phyloP scores from a whole-genome alignment of 2,329 filamentous ascomycete species.

The Dendryphion nanum region DNA sequence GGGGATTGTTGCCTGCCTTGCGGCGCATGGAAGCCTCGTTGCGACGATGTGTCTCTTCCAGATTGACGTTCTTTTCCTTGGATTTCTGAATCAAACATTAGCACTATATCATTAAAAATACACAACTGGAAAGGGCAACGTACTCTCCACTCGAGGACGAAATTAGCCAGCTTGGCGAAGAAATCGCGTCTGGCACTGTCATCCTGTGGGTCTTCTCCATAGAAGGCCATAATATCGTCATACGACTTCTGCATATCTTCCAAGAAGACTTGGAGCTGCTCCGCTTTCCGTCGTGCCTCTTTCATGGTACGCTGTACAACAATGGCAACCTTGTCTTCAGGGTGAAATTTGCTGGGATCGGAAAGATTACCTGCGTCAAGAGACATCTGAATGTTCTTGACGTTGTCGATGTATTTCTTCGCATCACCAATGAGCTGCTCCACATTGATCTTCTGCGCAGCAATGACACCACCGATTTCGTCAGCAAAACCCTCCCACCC shows the following conservation, averaged over 20 bases:
- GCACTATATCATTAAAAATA: not conserved
- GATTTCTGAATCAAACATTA: constrained; percentile 60
- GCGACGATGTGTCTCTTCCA: constrained; percentile 79
- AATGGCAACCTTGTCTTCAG: constrained; percentile 89
- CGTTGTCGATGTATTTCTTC: constrained; percentile 89
- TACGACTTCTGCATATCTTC: constrained; percentile 90
- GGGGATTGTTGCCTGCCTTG: constrained; percentile 61
- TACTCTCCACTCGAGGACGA: constrained; percentile 88
- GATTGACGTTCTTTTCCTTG: constrained; percentile 80
- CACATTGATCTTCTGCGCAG: constrained; percentile 87
- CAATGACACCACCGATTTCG: constrained; percentile 78
- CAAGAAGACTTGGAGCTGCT: constrained; percentile 90
- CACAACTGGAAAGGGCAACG: constrained; percentile 20
- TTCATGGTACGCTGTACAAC: constrained; percentile 94
- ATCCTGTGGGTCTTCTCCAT: constrained; percentile 88
- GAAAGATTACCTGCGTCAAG: constrained; percentile 92
- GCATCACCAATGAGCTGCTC: constrained; percentile 87
- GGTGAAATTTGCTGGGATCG: constrained; percentile 96
- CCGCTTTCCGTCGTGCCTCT: constrained; percentile 90
- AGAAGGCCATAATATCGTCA: constrained; percentile 94
- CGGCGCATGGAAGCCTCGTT: constrained; percentile 93
- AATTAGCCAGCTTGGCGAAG: constrained; percentile 88
- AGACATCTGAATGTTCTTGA: constrained; percentile 88
- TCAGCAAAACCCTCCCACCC: constrained; percentile 89
- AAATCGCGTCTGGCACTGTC: constrained; percentile 94